Evolutionary conservation across 1,284 basidiomycete species (phyloP).

Genomic region (Trichosporon coremiiforme): DNA sequence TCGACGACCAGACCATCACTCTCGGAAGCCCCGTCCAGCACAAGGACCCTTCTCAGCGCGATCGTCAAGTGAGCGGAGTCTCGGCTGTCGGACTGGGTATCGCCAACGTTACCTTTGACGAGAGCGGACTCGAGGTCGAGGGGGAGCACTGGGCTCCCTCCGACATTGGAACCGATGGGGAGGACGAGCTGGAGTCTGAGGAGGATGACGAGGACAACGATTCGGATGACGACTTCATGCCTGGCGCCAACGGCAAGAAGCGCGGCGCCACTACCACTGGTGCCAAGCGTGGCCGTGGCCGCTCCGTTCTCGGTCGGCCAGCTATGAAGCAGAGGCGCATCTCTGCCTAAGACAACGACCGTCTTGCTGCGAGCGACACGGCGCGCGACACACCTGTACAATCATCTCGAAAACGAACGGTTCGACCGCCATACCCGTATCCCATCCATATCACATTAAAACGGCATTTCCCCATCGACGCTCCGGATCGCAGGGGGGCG

Average conservation of each 20-base stretch:
- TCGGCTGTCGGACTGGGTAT: constrained; percentile 48
- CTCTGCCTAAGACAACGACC: constrained; percentile 12
- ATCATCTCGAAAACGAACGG: not conserved
- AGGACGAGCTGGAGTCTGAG: constrained; percentile 33
- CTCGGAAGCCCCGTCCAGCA: constrained; percentile 40
- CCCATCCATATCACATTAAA: not conserved
- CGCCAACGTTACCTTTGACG: constrained; percentile 48
- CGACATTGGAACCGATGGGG: constrained; percentile 25
- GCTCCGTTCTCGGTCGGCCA: constrained; percentile 13
- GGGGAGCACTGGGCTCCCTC: constrained; percentile 28
- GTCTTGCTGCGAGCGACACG: not conserved
- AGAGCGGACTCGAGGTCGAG: constrained; percentile 28
- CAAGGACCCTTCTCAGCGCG: constrained; percentile 22
- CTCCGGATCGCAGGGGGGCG: not conserved
- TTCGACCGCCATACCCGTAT: constrained; percentile 5
- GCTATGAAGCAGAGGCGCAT: constrained; percentile 25
- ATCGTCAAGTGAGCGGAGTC: constrained; percentile 34
- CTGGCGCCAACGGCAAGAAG: constrained; percentile 33
- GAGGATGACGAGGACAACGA: constrained; percentile 27
- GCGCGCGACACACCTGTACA: not conserved
- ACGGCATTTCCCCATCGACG: not conserved
- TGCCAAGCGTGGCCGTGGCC: constrained; percentile 28
- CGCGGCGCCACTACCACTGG: constrained; percentile 21
- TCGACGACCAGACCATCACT: constrained; percentile 39
- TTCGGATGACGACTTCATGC: constrained; percentile 33